These are phyloP conservation scores for Xylaria flabelliformis DNA, from an alignment of 495 filamentous ascomycete species.

Conservation along the genomic window DNA sequence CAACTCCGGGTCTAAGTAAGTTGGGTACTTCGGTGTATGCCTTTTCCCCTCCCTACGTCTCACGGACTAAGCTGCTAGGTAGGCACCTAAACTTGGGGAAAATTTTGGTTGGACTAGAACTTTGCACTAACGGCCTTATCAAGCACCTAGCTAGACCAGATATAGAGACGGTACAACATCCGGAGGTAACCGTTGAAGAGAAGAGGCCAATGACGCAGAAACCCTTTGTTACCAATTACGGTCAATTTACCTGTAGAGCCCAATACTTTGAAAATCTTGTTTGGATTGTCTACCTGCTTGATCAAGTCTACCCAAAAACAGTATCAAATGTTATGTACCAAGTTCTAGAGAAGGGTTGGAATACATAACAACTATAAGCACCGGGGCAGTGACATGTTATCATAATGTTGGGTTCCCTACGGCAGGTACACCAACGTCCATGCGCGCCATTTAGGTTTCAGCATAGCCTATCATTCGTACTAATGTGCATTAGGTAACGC, in stretches of 20 bases:
- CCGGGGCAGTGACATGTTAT: not conserved
- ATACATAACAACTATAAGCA: not conserved
- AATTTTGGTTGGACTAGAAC: not conserved
- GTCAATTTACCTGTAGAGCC: not conserved
- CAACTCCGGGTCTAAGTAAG: not conserved
- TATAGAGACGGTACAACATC: not conserved
- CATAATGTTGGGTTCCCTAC: not conserved
- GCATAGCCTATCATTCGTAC: not conserved
- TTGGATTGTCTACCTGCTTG: not conserved
- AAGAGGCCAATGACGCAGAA: not conserved
- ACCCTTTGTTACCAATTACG: not conserved
- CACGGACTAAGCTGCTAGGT: not conserved
- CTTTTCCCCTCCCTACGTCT: not conserved
- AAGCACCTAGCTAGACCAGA: not conserved
- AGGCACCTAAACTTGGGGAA: not conserved
- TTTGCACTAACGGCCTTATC: not conserved
- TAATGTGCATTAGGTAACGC: not conserved
- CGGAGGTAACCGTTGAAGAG: not conserved
- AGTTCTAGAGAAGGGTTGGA: not conserved
- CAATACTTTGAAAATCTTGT: not conserved
- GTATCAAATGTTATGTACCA: not conserved
- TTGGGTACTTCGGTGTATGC: not conserved
- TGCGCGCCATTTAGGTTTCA: not conserved
- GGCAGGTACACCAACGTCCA: not conserved
- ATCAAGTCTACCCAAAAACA: not conserved